Percentiles rank a stretch among this genome's conserved stretches.
These are phyloP conservation scores for Apiotrichum mycotoxinovorans DNA, from an alignment of 1,284 basidiomycete genomes.

Conservation along the genomic window DNA sequence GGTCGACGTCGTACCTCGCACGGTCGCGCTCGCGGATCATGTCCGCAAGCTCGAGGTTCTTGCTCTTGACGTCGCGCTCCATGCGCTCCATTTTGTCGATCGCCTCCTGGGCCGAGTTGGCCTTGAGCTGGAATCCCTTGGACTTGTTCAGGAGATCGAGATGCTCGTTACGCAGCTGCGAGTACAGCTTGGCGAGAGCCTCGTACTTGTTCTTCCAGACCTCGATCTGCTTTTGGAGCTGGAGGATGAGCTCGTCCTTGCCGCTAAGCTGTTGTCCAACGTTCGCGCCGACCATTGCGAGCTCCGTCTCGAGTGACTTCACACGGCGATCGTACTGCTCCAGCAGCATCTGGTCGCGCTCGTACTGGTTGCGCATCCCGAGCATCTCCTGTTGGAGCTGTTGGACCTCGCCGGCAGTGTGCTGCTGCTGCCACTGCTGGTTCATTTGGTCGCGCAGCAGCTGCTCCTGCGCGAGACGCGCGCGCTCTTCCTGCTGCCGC, in stretches of 20 bases:
- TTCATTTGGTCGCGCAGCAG: slow-evolving; percentile 80
- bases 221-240: slow-evolving; percentile 93
- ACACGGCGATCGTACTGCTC: slow-evolving; percentile 98
- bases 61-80: slow-evolving; percentile 96
- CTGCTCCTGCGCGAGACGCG: slow-evolving; percentile 84
- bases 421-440: slow-evolving; percentile 54
- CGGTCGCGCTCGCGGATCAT: slow-evolving; percentile 98
- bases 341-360: slow-evolving; percentile 94
- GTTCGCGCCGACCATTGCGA: slow-evolving; percentile 72
- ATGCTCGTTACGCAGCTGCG: slow-evolving; percentile 94
- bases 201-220: slow-evolving; percentile 99
- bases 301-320: slow-evolving; percentile 90
- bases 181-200: slow-evolving; percentile 96
- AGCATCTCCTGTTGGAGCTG: slow-evolving; percentile 86
- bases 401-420: slow-evolving; percentile 54
- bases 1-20: slow-evolving; percentile 93
- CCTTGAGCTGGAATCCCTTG: slow-evolving; percentile 97
- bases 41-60: slow-evolving; percentile 96
- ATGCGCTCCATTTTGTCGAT: slow-evolving; percentile 98
- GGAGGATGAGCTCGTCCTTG: slow-evolving; percentile 93
- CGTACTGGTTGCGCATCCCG: slow-evolving; percentile 93
- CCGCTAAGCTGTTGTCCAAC: slow-evolving; percentile 81
- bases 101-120: slow-evolving; percentile 98
- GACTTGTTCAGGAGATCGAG: slow-evolving; percentile 95
- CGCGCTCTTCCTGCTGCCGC: slow-evolving; percentile 64